Conservation (phyloP, 352 stramenopile genomes). For the Globisporangium cederbergense region DNA sequence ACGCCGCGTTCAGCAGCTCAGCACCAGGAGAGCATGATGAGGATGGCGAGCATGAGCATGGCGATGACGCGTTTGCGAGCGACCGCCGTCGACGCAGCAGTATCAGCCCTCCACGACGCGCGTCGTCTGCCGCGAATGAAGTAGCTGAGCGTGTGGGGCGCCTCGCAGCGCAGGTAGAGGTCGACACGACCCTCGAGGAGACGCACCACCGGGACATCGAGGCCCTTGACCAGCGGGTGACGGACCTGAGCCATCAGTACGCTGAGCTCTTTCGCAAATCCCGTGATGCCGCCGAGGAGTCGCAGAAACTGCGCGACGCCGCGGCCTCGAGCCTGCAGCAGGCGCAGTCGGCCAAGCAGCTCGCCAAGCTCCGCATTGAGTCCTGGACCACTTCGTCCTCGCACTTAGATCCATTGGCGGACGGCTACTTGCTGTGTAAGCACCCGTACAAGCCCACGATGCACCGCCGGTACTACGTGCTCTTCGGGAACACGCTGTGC, state of each 20-base stretch:
- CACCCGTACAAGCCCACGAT: constrained; percentile 57
- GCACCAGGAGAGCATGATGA: not conserved
- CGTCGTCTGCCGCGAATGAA: not conserved
- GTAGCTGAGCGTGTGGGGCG: constrained; percentile 27
- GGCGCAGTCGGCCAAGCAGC: constrained; percentile 56
- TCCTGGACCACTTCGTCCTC: constrained; percentile 60
- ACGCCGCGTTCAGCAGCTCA: constrained; percentile 17
- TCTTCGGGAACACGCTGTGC: constrained; percentile 75
- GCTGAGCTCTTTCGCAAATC: constrained; percentile 27
- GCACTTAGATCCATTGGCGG: constrained; percentile 60
- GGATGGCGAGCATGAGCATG: constrained; percentile 8
- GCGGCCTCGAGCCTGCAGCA: constrained; percentile 48
- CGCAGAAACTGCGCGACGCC: constrained; percentile 36
- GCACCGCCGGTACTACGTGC: constrained; percentile 77
- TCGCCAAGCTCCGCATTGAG: constrained; percentile 39
- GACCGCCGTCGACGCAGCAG: constrained; percentile 7
- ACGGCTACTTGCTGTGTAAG: constrained; percentile 73
- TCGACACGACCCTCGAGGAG: constrained; percentile 44
- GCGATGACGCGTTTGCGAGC: constrained; percentile 8
- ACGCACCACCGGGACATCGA: constrained; percentile 34
- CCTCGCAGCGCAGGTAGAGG: constrained; percentile 56
- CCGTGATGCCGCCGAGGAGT: constrained; percentile 31
- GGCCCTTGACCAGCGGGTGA: constrained; percentile 23
- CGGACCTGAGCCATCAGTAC: constrained; percentile 21
- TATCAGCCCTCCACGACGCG: constrained; percentile 1